Evolutionary conservation across 2,329 filamentous ascomycete genomes (phyloP), one percentile per base, ranked within the genome.

Genomic region (Cladophialophora yegresii): DNA sequence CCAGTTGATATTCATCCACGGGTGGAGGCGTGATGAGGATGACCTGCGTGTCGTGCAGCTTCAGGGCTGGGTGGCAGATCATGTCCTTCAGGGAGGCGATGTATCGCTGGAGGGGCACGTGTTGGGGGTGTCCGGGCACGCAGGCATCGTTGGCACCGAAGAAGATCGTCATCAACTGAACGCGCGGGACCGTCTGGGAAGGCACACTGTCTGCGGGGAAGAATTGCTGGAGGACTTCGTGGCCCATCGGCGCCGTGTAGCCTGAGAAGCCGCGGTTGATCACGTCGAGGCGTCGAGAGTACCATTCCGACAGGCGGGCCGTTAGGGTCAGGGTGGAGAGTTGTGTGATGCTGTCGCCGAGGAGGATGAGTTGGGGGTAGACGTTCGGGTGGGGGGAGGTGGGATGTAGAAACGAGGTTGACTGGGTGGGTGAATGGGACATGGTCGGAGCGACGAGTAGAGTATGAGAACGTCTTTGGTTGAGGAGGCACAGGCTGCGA

Each of bases 131-230:
- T 43, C 84, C 79, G 3, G 86, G 84, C 3, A 96, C 76, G 61
- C 87, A 87, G 3, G 93, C 89, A 77, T 98, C 95, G 74, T 99
- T 98, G 71, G 95, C 91, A 20, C 95, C 95, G 65, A 97, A 87
- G 69, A 96, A 88, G 64, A 96, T 78, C 45, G 89, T 81, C 89
- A 70, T 66, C 30, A 71, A 49, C 40, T 62, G 53, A 56, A 40
- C 53, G 45, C 20, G 53, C n/a, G 55, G 55, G 1, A 22, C 65
- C 53, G 10, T 64, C 51, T 13, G 54, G 26, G 36, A 43, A 8
- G 57, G 57, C 6, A 20, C 32, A 40, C 28, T 47, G 13, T 58
- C 56, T 30, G 8, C 50, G 20, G 68, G 64, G 53, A 70, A 57
- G 64, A 69, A 67, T 32, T 63, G 66, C 22, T 55, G 63, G 20